Evolutionary conservation across 495 filamentous ascomycete genomes (phyloP).

Genomic region (Daldinia concentrica): DNA sequence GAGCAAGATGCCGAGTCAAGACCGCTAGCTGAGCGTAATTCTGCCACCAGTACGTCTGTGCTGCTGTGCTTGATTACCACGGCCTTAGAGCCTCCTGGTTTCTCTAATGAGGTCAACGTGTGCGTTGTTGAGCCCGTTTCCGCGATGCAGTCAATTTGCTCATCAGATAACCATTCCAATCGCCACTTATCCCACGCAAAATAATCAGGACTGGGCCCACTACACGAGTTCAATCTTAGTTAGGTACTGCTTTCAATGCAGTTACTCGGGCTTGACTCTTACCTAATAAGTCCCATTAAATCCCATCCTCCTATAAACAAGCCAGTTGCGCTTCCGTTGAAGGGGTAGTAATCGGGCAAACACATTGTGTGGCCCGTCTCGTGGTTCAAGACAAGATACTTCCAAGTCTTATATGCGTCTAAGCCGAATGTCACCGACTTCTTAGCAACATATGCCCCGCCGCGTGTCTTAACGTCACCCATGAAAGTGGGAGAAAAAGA

Average conservation of each 20-base stretch:
- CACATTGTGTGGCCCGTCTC: slow-evolving; percentile 50
- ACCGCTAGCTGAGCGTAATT: slow-evolving; percentile 30
- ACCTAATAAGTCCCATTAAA: slow-evolving; percentile 47
- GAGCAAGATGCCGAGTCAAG: slow-evolving; percentile 39
- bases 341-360: slow-evolving; percentile 47
- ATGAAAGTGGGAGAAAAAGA: slow-evolving; percentile 46
- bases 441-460: slow-evolving; percentile 36
- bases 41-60: slow-evolving; percentile 40
- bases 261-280: neutral
- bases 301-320: slow-evolving; percentile 49
- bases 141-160: slow-evolving; percentile 42
- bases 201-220: slow-evolving; percentile 48
- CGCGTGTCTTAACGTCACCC: slow-evolving; percentile 42
- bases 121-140: slow-evolving; percentile 35
- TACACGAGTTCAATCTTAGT: neutral
- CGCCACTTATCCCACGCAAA: slow-evolving; percentile 52
- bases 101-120: slow-evolving; percentile 41
- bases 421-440: slow-evolving; percentile 45
- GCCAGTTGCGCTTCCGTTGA: slow-evolving; percentile 40
- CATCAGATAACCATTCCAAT: slow-evolving; percentile 45
- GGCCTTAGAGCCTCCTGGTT: slow-evolving; percentile 32
- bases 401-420: slow-evolving; percentile 44
- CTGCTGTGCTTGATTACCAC: slow-evolving; percentile 41
- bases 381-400: slow-evolving; percentile 45
- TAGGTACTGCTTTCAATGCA: neutral